A percentile compares a stretch with the other conserved stretches of the same genome.
Evolutionary conservation across 2,329 filamentous ascomycete species (phyloP).

Genomic region (Botrytis cinerea): DNA sequence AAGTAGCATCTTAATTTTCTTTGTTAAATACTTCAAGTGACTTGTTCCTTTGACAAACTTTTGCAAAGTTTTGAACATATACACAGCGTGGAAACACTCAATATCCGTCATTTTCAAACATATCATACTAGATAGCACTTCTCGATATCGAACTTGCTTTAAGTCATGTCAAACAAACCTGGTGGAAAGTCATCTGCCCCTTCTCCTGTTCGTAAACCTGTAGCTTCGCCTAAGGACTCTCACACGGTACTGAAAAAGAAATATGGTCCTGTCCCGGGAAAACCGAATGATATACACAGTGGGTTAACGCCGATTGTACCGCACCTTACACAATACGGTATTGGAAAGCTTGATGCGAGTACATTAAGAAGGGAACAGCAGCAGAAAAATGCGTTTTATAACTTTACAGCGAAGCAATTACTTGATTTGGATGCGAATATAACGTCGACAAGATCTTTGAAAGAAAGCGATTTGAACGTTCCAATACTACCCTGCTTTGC

Average conservation of each 20-base stretch:
- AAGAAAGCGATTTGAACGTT: neutral
- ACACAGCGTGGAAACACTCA: neutral
- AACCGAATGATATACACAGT: neutral
- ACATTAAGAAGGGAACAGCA: neutral
- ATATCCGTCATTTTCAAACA: neutral
- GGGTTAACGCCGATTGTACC: constrained; percentile 5
- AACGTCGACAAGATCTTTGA: constrained; percentile 4
- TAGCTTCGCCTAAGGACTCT: neutral
- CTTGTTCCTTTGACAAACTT: neutral
- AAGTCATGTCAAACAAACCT: neutral
- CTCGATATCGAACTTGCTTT: neutral
- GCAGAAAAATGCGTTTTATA: neutral
- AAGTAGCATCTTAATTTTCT: neutral
- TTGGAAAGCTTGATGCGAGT: neutral
- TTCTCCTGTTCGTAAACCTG: neutral
- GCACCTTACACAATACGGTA: neutral
- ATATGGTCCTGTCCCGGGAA: neutral
- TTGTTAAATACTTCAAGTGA: neutral
- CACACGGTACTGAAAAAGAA: neutral
- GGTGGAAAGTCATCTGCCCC: neutral
- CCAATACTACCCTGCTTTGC: neutral
- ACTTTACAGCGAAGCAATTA: constrained; percentile 13
- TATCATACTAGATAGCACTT: neutral
- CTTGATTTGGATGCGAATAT: constrained; percentile 18
- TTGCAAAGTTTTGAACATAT: neutral